Evolutionary conservation across 1,139 yeast genomes (phyloP).

Genomic region (Torulaspora pretoriensis): DNA sequence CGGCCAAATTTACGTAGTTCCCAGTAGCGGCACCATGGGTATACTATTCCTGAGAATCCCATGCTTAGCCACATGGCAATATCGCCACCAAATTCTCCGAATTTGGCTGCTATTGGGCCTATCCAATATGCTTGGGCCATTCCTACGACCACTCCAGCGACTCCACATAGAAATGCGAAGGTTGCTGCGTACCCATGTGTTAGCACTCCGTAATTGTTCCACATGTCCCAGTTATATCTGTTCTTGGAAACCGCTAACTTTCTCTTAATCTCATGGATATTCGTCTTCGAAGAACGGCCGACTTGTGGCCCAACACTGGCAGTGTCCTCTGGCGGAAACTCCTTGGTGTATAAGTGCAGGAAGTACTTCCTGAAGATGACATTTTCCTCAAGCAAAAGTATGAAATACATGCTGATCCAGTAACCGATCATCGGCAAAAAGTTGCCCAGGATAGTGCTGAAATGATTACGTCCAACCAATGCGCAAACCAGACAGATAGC

Average conservation of each 20-base stretch:
- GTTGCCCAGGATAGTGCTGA: slow-evolving; percentile 74
- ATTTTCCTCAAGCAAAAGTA: slow-evolving; percentile 70
- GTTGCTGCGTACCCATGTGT: slow-evolving; percentile 67
- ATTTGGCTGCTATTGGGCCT: slow-evolving; percentile 60
- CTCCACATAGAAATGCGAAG: slow-evolving; percentile 55
- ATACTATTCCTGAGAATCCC: slow-evolving; percentile 63
- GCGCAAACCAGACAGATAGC: slow-evolving; percentile 65
- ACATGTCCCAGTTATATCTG: slow-evolving; percentile 59
- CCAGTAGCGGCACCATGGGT: slow-evolving; percentile 58
- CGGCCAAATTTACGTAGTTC: slow-evolving; percentile 55
- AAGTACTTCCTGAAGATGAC: slow-evolving; percentile 58
- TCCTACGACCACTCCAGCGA: slow-evolving; percentile 74
- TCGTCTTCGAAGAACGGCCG: slow-evolving; percentile 1
- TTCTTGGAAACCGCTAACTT: slow-evolving; percentile 28
- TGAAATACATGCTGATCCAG: slow-evolving; percentile 84
- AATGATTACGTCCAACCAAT: slow-evolving; percentile 70
- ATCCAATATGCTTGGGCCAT: slow-evolving; percentile 77
- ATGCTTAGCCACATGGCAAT: slow-evolving; percentile 78
- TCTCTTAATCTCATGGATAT: slow-evolving; percentile 24
- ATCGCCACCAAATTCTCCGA: slow-evolving; percentile 67
- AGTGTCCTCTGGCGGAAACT: slow-evolving; percentile 40
- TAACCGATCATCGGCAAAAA: slow-evolving; percentile 93
- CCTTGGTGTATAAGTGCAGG: slow-evolving; percentile 49
- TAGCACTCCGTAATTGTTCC: slow-evolving; percentile 55
- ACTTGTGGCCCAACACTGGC: slow-evolving; percentile 4